Conservation (phyloP, 2,329 filamentous ascomycete species). For the Sarocladium oryzae region DNA sequence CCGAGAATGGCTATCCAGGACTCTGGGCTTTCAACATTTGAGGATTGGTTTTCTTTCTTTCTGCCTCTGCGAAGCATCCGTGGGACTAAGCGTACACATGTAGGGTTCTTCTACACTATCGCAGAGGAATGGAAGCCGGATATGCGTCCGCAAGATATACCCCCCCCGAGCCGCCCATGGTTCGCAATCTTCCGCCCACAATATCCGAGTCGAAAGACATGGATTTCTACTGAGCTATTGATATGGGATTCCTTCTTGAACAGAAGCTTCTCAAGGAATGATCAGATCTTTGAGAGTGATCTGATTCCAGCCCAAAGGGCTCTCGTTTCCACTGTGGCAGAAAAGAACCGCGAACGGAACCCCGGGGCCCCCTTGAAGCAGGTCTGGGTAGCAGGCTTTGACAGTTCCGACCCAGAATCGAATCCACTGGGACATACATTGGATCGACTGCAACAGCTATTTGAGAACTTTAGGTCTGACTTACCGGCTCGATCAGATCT, state of each 20-base stretch:
- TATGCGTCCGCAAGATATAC: conserved; percentile 13
- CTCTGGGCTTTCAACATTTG: conserved; percentile 16
- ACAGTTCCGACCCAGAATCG: conserved; percentile 17
- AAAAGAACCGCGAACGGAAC: conserved; percentile 24
- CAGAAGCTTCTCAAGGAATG: conserved; percentile 17
- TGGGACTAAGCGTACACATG: conserved; percentile 16
- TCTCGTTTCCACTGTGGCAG: conserved; percentile 32
- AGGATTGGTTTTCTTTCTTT: conserved; percentile 19
- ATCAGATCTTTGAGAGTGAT: conserved; percentile 22
- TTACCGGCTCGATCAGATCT: conserved; percentile 27
- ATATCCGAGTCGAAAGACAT: conserved; percentile 27
- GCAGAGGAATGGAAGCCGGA: conserved; percentile 29
- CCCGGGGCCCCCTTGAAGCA: conserved; percentile 25
- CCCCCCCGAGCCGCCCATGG: conserved; percentile 40
- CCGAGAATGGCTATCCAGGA: conserved; percentile 18
- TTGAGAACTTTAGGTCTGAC: conserved; percentile 23
- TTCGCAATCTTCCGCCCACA: conserved; percentile 40
- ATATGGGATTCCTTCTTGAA: conserved; percentile 44
- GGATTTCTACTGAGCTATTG: conserved; percentile 37
- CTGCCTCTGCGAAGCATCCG: neutral
- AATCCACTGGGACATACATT: conserved; percentile 38
- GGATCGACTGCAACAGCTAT: conserved; percentile 26
- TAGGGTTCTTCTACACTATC: conserved; percentile 45
- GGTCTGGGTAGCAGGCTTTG: conserved; percentile 39
- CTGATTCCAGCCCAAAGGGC: conserved; percentile 40